Evolutionary conservation across 1,284 basidiomycete genomes (phyloP).

Genomic region (Malassezia dermatis): DNA sequence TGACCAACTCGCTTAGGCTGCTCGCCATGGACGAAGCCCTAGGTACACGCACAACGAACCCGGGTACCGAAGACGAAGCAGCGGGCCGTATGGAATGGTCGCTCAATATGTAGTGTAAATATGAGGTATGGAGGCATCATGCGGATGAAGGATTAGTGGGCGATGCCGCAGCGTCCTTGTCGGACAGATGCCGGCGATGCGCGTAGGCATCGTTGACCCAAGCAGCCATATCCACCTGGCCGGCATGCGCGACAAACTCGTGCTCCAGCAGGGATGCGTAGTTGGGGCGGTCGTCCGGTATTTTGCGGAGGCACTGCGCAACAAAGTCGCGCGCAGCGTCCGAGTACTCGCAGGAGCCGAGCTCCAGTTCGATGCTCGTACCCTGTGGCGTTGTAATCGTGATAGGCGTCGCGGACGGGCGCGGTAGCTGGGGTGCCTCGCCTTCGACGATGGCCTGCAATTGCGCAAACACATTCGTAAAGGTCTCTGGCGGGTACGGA

Average conservation of each 20-base stretch:
- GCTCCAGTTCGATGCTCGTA: slow-evolving; percentile 5
- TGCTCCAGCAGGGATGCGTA: slow-evolving; percentile 76
- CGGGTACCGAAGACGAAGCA: not conserved
- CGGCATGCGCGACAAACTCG: slow-evolving; percentile 56
- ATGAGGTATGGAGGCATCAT: not conserved
- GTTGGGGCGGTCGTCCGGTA: slow-evolving; percentile 61
- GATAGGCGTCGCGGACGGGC: slow-evolving; percentile 14
- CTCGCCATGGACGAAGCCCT: slow-evolving; percentile 3
- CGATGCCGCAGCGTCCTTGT: not conserved
- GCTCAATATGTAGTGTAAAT: not conserved
- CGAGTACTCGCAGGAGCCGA: slow-evolving; percentile 28
- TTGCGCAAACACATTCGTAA: slow-evolving; percentile 91
- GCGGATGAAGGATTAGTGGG: not conserved
- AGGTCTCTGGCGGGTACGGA: slow-evolving; percentile 97
- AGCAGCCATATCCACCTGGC: slow-evolving; percentile 47
- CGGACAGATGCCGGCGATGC: not conserved
- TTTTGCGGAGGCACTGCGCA: slow-evolving; percentile 42
- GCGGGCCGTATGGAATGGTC: not conserved
- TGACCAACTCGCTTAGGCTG: slow-evolving; percentile 7
- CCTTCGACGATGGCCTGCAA: slow-evolving; percentile 91
- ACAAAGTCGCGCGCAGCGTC: slow-evolving; percentile 45
- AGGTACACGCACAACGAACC: not conserved
- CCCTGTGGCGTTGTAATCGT: slow-evolving; percentile 1
- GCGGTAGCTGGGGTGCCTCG: slow-evolving; percentile 72
- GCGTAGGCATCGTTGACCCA: slow-evolving; percentile 34